Evolutionary conservation across 2,329 filamentous ascomycete species (phyloP), one percentile per base, ranked within the genome.

Genomic region (Aspergillus candidus): DNA sequence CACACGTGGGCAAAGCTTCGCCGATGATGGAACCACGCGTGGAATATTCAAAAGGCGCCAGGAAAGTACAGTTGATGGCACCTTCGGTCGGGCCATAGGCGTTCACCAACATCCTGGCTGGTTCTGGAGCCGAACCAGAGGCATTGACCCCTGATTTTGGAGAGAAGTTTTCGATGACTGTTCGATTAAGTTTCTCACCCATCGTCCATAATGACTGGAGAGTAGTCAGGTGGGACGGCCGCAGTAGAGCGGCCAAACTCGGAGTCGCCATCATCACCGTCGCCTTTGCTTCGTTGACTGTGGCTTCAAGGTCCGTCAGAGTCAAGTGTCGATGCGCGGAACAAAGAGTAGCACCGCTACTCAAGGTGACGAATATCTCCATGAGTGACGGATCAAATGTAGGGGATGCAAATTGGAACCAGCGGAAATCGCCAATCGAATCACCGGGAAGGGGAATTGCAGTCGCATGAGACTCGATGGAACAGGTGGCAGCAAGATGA

Each of bases 231-330:
- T 48, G 50, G 4, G 52, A 53, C 4, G 59, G 62, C 35, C 59
- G 53, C 8, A 69, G 45, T 7, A 68, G 48, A 10, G 58, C 55
- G 11, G 65, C 67, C 15, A 69, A 56, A 41, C 66, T 69, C 4
- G 66, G 65, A 0, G 66, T 68, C 11, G 65, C 58, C 52, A 66
- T 67, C 54, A 64, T 67, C 8, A 69, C 57, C 10, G 63, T 66
- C 5, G 65, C 67, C 43, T 46, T 52, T 8, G 52, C 41, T 41
- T 61, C 59, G 29, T 57, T 60, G 8, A 61, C 49, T 3, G 55
- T 56, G 12, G 42, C 52, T 38, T 61, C 53, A 8, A 65, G 40
- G 18, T 56, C 56, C 3, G 59, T 59, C 37, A 67, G 44, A 1
- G 54, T 66, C 8, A 66, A 38, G 6, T 38, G 40, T 6, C 62